Base-by-base conservation (phyloP, 192 early-diverging fungal species). In the Coemansia sp. region DNA sequence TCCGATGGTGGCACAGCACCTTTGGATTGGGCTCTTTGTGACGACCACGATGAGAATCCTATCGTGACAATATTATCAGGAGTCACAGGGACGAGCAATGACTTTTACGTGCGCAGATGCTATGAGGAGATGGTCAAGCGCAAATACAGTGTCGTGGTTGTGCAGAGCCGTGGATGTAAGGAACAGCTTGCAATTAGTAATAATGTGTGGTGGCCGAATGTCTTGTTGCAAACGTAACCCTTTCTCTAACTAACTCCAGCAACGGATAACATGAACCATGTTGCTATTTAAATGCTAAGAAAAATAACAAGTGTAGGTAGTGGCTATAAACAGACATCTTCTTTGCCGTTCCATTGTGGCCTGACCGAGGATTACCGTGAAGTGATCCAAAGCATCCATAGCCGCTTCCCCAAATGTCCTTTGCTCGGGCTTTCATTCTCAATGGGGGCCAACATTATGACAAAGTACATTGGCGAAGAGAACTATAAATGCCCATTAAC, bases 371-470 rank as follows among this genome's bases (percentile, higher is more conserved):
- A 99, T 79, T 78, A 78, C 38, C 76, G 76, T 59, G 75, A 83
- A 40, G 70, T 83, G 9, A 38, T 83, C 8, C 35, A 50, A 13
- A 42, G 53, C 36, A 46, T 83, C 33, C 63, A 53, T 32, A 60
- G 90, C 4, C 82, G 89, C 23, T 61, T 84, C 22, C 89, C 93
- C 2, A 64, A 77, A 17, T 85, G 89, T 35, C 86, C 90, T 4
- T 60, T 96, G 38, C 71, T 95, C 50, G 94, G 88, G 20, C 83
- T 93, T 57, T 94, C 94, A 3, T 99, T 95, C 67, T 93, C 91
- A 42, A 83, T 99, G 33, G 96, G 96, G 3, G 87, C 94, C 22
- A 99, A 99, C 70, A 91, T 99, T 40, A 73, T 99, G 66, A 86
- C 90, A 57, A 99, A 96, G 83, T 93, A 89, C 61, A 85, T 94